phyloP scores from a whole-genome alignment of 805 yeast species.

The Sugiyamaella chiloensis region DNA sequence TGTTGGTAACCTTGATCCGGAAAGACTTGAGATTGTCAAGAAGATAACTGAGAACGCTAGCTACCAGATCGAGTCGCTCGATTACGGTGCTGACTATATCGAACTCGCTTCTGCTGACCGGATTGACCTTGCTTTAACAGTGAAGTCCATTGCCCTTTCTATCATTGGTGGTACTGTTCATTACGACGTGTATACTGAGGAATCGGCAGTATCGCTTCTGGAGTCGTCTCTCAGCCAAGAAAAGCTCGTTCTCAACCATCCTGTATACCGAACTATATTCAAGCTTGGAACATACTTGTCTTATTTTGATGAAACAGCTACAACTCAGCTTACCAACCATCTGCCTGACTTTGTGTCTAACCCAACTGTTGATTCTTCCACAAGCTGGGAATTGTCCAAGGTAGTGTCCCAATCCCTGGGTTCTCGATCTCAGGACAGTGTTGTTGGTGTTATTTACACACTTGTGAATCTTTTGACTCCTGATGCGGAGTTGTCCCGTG shows the following conservation, averaged over 20 bases:
- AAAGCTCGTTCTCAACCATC: conserved; percentile 51
- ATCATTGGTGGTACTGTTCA: conserved; percentile 57
- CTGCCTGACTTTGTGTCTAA: conserved; percentile 43
- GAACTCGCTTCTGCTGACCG: conserved; percentile 50
- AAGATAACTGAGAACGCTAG: conserved; percentile 23
- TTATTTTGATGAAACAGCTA: conserved; percentile 27
- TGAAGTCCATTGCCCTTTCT: conserved; percentile 57
- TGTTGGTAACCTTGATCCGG: conserved; percentile 12
- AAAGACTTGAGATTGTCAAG: background rate
- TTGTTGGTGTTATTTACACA: conserved; percentile 80
- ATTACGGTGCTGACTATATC: conserved; percentile 55
- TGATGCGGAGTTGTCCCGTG: conserved; percentile 34
- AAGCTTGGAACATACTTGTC: conserved; percentile 57
- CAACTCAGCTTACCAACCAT: conserved; percentile 35
- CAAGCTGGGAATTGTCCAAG: conserved; percentile 52
- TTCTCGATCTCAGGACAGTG: conserved; percentile 72
- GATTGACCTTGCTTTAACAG: conserved; percentile 47
- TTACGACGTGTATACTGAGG: conserved; percentile 44
- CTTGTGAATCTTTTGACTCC: conserved; percentile 68
- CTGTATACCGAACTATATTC: conserved; percentile 49
- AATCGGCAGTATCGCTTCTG: conserved; percentile 44
- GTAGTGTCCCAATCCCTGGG: conserved; percentile 65
- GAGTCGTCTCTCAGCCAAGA: conserved; percentile 51
- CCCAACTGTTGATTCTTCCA: conserved; percentile 47
- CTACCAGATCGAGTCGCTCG: conserved; percentile 46